Evolutionary conservation across 2,329 filamentous ascomycete genomes (phyloP).

Genomic region (Talaromyces funiculosus): DNA sequence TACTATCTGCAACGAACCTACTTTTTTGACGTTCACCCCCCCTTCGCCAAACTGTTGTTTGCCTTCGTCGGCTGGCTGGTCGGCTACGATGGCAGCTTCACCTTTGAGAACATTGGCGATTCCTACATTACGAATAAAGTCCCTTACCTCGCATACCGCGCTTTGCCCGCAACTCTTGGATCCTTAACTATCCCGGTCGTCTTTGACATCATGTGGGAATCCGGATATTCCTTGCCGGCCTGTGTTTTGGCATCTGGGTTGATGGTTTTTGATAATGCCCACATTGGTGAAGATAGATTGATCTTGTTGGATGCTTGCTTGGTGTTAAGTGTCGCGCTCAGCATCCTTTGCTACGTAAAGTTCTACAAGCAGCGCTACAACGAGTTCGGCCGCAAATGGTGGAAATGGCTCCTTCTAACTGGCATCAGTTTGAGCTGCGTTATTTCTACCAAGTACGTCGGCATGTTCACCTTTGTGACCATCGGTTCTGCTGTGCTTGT

Average conservation of each 20-base stretch:
- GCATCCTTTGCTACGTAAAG: slow-evolving; percentile 86
- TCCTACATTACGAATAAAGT: slow-evolving; percentile 97
- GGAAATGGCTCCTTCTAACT: slow-evolving; percentile 97
- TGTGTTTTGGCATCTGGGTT: slow-evolving; percentile 80
- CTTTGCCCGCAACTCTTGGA: slow-evolving; percentile 85
- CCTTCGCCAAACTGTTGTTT: slow-evolving; percentile 96
- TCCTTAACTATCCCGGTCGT: slow-evolving; percentile 89
- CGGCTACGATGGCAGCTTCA: slow-evolving; percentile 92
- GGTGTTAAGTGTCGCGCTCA: slow-evolving; percentile 93
- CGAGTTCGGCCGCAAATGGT: slow-evolving; percentile 93
- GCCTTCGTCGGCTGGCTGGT: slow-evolving; percentile 96
- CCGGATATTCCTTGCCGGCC: slow-evolving; percentile 90
- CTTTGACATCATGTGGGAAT: slow-evolving; percentile 99
- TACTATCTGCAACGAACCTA: slow-evolving; percentile 94
- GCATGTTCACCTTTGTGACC: slow-evolving; percentile 92
- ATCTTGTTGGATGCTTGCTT: slow-evolving; percentile 93
- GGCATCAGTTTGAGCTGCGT: slow-evolving; percentile 93
- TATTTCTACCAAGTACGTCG: slow-evolving; percentile 98
- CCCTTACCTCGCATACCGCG: slow-evolving; percentile 91
- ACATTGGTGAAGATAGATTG: slow-evolving; percentile 91
- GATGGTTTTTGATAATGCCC: slow-evolving; percentile 92
- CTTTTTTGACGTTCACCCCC: slow-evolving; percentile 99
- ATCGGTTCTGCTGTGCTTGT: slow-evolving; percentile 91
- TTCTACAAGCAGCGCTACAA: slow-evolving; percentile 94
- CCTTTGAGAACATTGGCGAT: slow-evolving; percentile 98